Evolutionary conservation across 192 early-diverging fungal species (phyloP), one percentile per base, ranked within the genome.

Genomic region (Glomus cerebriforme): DNA sequence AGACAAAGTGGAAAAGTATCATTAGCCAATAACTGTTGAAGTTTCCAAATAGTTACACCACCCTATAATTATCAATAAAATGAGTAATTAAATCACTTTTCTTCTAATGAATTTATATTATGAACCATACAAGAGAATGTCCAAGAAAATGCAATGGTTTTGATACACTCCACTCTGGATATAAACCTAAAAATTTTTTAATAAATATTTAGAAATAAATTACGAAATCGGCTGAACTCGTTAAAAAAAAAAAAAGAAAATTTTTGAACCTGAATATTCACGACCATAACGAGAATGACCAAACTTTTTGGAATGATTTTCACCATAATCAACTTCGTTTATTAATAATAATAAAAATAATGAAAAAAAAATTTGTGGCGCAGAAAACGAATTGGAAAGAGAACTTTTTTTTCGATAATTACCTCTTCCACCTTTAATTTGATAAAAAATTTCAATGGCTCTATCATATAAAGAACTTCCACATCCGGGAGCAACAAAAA

Each of bases 401-500:
- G n/a, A n/a, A n/a, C n/a, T 43, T 0, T 39, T 39, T 39, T 8
- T 39, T 8, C 37, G 37, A 39, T 39, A 39, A 39, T 39, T 32
- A 63, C 73, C 73, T 75, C 34, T 75, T 75, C 73, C 73, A n/a
- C 73, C 73, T 62, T 75, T 75, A 35, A 75, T 43, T 62, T 75
- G 73, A 62, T 75, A 75, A 62, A 75, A 75, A 37, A 75, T 62
- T 60, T 75, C 73, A 22, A 75, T 58, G 6, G 73, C 73, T 75
- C 73, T 59, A 24, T 75, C 73, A 26, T 75, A 3, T 62, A 75
- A 37, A 62, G 73, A 75, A 62, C 59, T 75, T 62, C 59, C 73
- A 75, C 58, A 62, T n/a, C 73, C 73, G 35, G 73, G 73, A 5
- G 31, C n/a, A 17, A 75, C 59, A 35, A 62, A 75, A 39, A 75